phyloP scores from a whole-genome alignment of 768 basidiomycete genomes.

The Collybiopsis luxurians region DNA sequence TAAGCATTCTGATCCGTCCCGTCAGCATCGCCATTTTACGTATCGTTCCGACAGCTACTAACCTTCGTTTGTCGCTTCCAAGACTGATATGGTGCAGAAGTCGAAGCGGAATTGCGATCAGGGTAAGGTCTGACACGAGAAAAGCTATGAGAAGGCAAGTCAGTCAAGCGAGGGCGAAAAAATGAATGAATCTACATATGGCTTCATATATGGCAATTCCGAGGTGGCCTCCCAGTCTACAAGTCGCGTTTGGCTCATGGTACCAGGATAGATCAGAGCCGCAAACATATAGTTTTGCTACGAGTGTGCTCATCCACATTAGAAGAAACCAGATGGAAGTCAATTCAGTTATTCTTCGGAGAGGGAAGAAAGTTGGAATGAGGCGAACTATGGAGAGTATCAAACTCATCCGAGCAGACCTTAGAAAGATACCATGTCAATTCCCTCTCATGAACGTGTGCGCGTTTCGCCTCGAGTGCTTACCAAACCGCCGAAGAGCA shows the following conservation, averaged over 20 bases:
- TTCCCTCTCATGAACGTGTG: too few relatives aligned
- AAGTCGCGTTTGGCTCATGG: too few relatives aligned
- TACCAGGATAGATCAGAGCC: too few relatives aligned
- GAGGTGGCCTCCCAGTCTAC: too few relatives aligned
- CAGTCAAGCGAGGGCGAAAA: too few relatives aligned
- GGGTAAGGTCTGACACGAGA: background rate
- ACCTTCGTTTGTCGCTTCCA: background rate
- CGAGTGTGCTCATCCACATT: conserved; percentile 6
- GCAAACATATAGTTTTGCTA: too few relatives aligned
- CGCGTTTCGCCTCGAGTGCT: background rate
- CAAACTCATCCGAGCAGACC: conserved; percentile 8
- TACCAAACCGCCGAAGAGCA: conserved; percentile 4
- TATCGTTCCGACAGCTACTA: too few relatives aligned
- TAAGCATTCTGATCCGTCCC: conserved; percentile 9
- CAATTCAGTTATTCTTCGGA: background rate
- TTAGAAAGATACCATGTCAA: background rate
- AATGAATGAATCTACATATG: too few relatives aligned
- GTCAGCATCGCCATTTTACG: too few relatives aligned
- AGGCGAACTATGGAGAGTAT: conserved; percentile 6
- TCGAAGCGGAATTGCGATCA: conserved; percentile 2
- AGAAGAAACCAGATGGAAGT: background rate
- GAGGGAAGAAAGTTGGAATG: background rate
- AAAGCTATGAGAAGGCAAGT: background rate
- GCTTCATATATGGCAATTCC: too few relatives aligned
- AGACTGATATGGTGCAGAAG: background rate